Conservation (phyloP, 2,329 filamentous ascomycete species). For the Exophiala sideris region DNA sequence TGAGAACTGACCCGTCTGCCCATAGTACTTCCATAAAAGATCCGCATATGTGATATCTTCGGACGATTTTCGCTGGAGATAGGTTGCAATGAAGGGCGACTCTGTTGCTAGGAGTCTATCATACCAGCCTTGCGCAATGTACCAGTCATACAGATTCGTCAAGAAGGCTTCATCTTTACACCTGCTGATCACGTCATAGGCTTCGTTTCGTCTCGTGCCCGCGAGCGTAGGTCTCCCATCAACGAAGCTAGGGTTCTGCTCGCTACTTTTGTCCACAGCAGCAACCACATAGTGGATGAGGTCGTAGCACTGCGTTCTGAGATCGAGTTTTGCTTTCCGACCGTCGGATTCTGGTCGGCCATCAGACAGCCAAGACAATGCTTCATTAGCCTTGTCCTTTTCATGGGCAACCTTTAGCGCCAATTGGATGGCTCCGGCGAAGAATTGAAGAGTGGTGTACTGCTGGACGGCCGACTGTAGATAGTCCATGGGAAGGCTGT, state of each 20-base stretch:
- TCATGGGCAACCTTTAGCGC: conserved; percentile 79
- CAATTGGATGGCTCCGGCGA: conserved; percentile 86
- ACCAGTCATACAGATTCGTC: conserved; percentile 97
- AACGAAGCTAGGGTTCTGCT: conserved; percentile 65
- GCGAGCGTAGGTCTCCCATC: conserved; percentile 76
- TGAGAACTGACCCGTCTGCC: conserved; percentile 76
- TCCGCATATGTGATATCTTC: conserved; percentile 77
- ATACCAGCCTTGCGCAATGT: conserved; percentile 77
- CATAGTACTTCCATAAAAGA: conserved; percentile 88
- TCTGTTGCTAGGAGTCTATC: conserved; percentile 82
- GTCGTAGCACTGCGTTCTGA: conserved; percentile 75
- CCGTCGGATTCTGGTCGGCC: conserved; percentile 69
- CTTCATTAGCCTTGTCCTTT: conserved; percentile 81
- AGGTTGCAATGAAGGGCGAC: conserved; percentile 80
- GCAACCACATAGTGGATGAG: conserved; percentile 80
- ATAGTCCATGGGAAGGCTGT: conserved; percentile 75
- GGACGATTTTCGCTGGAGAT: conserved; percentile 72
- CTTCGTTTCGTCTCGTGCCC: conserved; percentile 77
- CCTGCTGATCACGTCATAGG: conserved; percentile 82
- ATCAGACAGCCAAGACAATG: conserved; percentile 83
- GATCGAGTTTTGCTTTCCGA: conserved; percentile 64
- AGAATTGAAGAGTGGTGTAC: conserved; percentile 81
- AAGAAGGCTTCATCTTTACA: conserved; percentile 93
- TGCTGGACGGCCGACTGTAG: conserved; percentile 73
- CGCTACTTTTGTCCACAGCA: conserved; percentile 69